Evolutionary conservation across 2,329 filamentous ascomycete species (phyloP).

Genomic region (Passalora sequoiae): DNA sequence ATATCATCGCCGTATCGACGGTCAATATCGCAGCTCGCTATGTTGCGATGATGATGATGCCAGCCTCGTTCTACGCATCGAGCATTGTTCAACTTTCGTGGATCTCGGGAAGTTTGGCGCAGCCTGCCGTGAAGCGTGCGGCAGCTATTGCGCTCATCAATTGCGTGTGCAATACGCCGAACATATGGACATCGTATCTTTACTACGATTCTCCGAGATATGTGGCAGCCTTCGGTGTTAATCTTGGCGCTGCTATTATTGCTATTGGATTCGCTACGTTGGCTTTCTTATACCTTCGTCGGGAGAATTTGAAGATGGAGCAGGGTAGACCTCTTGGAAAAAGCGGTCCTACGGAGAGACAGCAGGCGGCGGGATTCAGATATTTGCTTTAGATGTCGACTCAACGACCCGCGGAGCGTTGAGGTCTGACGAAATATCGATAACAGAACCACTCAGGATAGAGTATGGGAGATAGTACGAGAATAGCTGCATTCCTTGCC

Average conservation of each 20-base stretch:
- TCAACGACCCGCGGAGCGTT: no score
- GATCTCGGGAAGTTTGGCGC: conserved; percentile 41
- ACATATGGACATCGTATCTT: conserved; percentile 22
- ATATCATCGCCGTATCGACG: no score
- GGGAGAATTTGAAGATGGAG: conserved; percentile 27
- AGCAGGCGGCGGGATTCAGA: conserved; percentile 26
- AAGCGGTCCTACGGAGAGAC: conserved; percentile 21
- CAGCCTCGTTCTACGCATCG: conserved; percentile 52
- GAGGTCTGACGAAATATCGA: no score
- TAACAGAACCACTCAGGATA: no score
- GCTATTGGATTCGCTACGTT: conserved; percentile 19
- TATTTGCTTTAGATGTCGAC: conserved; percentile 22
- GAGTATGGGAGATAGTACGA: no score
- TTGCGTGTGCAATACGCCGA: conserved; percentile 25
- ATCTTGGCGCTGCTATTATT: conserved; percentile 19
- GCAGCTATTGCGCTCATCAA: conserved; percentile 27
- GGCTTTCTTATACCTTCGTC: conserved; percentile 20
- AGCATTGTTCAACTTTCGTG: conserved; percentile 56
- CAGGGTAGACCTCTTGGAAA: conserved; percentile 20
- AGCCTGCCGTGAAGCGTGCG: conserved; percentile 27
- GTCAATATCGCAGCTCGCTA: conserved; percentile 26
- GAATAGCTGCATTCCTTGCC: no score
- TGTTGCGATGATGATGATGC: conserved; percentile 55
- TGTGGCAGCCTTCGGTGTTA: conserved; percentile 20
- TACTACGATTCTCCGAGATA: conserved; percentile 20